Conservation (phyloP, 768 basidiomycete species). For the Xerocomellus amylosporus region DNA sequence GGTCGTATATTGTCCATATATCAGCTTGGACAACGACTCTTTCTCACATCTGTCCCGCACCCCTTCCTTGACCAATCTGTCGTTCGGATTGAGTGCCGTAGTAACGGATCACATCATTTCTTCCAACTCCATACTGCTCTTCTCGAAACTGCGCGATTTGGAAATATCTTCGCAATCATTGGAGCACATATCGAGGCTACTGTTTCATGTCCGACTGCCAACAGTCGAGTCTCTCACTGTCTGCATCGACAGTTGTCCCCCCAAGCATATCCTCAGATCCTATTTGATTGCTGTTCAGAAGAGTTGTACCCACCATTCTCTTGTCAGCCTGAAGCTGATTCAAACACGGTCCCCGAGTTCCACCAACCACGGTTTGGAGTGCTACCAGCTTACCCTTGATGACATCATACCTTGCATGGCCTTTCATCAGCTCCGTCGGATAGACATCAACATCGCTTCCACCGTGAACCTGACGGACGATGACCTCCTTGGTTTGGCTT, state of each 20-base stretch:
- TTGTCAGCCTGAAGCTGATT: constrained; percentile 6
- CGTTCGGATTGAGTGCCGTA: constrained; percentile 1
- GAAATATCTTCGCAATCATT: constrained; percentile 9
- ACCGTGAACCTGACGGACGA: constrained; percentile 8
- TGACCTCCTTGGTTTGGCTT: constrained; percentile 12
- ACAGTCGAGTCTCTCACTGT: constrained; percentile 7
- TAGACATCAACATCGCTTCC: constrained; percentile 13
- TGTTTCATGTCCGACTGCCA: constrained; percentile 4
- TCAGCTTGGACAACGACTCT: constrained; percentile 13
- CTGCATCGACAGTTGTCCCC: constrained; percentile 10
- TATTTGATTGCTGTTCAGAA: constrained; percentile 6
- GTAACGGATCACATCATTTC: not conserved
- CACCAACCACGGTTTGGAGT: not conserved
- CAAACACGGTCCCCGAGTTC: constrained; percentile 6
- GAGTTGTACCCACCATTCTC: constrained; percentile 1
- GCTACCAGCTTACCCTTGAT: constrained; percentile 14
- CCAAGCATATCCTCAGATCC: constrained; percentile 6
- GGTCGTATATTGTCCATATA: constrained; percentile 11
- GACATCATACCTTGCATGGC: constrained; percentile 17
- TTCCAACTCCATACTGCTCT: not conserved
- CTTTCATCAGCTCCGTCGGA: constrained; percentile 10
- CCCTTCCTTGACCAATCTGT: constrained; percentile 9
- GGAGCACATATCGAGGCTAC: not conserved
- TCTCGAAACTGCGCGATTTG: constrained; percentile 11
- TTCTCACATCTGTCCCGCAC: constrained; percentile 16